Evolutionary conservation across 2,329 filamentous ascomycete genomes (phyloP).

Genomic region (Botrytis paeoniae): DNA sequence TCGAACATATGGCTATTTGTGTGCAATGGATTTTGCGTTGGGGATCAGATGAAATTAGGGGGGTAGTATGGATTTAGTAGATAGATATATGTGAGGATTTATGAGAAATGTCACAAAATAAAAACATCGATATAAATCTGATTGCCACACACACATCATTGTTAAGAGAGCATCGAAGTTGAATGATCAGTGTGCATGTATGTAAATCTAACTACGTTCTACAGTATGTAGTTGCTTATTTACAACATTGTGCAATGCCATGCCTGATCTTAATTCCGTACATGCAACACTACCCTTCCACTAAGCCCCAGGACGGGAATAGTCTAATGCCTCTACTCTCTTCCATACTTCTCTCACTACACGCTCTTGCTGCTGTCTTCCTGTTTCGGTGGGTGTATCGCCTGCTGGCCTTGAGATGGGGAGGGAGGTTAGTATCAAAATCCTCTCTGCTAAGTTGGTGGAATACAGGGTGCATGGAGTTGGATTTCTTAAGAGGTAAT

Average conservation of each 20-base stretch:
- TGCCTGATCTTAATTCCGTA: background rate
- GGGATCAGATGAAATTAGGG: background rate
- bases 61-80: background rate
- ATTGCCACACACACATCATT: background rate
- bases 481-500: background rate
- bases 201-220: background rate
- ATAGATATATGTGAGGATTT: background rate
- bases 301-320: constrained; percentile 58
- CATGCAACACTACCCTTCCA: background rate
- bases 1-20: constrained; percentile 31
- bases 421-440: background rate
- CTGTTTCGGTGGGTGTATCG: constrained; percentile 58
- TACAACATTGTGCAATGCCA: background rate
- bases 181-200: background rate
- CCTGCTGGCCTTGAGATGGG: constrained; percentile 55
- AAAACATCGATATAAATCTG: background rate
- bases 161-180: background rate
- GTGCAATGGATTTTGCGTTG: background rate
- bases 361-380: constrained; percentile 64
- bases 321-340: constrained; percentile 63
- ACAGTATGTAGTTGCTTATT: background rate
- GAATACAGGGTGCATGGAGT: background rate
- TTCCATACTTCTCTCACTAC: constrained; percentile 71
- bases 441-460: too few species aligned
- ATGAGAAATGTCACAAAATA: background rate